phyloP scores from a whole-genome alignment of 202 grass and related monocot species.

The Setaria viridis region DNA sequence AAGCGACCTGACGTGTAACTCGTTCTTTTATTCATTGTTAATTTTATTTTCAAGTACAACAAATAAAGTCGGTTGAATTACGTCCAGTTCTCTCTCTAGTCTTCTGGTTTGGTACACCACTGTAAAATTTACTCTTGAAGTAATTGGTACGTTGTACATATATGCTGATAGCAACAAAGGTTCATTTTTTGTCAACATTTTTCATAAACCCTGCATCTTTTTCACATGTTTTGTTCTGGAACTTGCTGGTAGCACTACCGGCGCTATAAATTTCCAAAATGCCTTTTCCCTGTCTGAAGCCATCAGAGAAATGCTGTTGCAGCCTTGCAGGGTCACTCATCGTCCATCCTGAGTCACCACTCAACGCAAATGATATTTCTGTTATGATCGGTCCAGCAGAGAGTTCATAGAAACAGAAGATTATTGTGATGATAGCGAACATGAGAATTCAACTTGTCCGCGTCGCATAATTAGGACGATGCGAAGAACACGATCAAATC shows the following conservation, averaged over 20 bases:
- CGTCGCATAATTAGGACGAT: background rate
- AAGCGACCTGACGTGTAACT: background rate
- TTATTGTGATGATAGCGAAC: background rate
- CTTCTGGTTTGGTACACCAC: background rate
- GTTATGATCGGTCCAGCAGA: no score
- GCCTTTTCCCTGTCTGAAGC: background rate
- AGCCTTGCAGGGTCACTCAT: no score
- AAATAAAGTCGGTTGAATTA: background rate
- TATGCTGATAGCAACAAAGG: background rate
- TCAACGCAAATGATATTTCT: background rate
- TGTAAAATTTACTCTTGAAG: background rate
- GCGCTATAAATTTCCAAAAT: background rate
- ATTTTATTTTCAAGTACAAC: background rate
- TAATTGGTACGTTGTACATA: background rate
- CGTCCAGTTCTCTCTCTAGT: background rate
- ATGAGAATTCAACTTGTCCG: background rate
- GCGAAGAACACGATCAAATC: background rate
- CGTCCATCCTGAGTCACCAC: no score
- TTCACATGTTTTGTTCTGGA: background rate
- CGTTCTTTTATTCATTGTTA: background rate
- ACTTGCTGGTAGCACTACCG: background rate
- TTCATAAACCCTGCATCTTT: background rate
- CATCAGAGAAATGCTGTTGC: background rate
- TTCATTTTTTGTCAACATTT: background rate
- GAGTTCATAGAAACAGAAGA: background rate